phyloP scores from a whole-genome alignment of 116 monocot species.

The Thalassia testudinum region DNA sequence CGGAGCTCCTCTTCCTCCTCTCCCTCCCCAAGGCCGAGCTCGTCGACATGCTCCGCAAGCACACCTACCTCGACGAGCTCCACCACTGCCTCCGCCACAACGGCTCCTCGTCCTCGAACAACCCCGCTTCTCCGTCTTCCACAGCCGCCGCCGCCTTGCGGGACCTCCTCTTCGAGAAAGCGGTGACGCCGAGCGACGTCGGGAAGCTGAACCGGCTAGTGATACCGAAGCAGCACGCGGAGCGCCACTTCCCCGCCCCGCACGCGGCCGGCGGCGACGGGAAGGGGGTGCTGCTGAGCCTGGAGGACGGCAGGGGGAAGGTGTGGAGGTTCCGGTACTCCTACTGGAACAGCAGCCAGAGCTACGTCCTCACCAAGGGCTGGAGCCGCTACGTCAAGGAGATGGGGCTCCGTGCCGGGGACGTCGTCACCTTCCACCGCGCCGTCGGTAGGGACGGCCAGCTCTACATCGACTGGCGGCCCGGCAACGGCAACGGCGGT shows the following conservation, averaged over 20 bases:
- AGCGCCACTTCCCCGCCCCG: slow-evolving; percentile 45
- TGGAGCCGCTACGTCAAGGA: too few species aligned
- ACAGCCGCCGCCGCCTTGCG: neutral
- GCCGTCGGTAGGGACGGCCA: neutral
- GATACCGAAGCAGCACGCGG: slow-evolving; percentile 72
- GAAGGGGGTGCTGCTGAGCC: neutral
- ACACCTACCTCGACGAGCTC: slow-evolving; percentile 58
- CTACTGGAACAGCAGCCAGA: slow-evolving; percentile 88
- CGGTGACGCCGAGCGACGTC: slow-evolving; percentile 63
- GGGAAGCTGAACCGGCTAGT: slow-evolving; percentile 76
- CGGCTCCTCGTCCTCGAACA: neutral
- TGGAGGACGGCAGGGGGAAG: slow-evolving; percentile 24
- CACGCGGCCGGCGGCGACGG: neutral
- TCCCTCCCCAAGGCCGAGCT: slow-evolving; percentile 19
- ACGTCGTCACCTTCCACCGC: slow-evolving; percentile 2
- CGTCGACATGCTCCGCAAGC: slow-evolving; percentile 65
- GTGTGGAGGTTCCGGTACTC: slow-evolving; percentile 76
- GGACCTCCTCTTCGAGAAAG: slow-evolving; percentile 63
- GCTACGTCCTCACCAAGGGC: slow-evolving; percentile 27
- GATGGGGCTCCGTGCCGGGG: neutral
- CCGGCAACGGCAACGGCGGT: too few species aligned
- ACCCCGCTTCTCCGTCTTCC: neutral
- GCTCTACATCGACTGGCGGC: too few species aligned
- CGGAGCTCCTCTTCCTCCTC: slow-evolving; percentile 3
- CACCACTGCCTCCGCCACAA: neutral